These are phyloP conservation scores for Ramalina intermedia DNA, from an alignment of 495 filamentous ascomycete genomes.

Conservation along the genomic window DNA sequence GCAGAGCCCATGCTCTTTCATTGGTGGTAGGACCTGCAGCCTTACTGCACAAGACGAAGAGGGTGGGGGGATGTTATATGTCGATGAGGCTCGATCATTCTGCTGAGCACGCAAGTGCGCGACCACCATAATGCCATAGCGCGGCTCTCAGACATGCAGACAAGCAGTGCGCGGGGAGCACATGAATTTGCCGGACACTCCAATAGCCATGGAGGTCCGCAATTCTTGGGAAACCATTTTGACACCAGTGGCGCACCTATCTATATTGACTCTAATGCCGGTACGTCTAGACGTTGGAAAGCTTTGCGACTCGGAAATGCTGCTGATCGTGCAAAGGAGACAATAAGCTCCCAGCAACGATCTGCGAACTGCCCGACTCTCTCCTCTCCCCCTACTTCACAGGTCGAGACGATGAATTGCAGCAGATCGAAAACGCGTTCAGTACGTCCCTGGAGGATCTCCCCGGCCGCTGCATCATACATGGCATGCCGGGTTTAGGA, in stretches of 20 bases:
- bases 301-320: neutral
- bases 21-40: neutral
- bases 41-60: no score
- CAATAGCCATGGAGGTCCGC: conserved; percentile 7
- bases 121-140: neutral
- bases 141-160: conserved; percentile 1
- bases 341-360: neutral
- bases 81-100: conserved; percentile 1
- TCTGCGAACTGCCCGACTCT: conserved; percentile 5
- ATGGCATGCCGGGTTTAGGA: conserved; percentile 7
- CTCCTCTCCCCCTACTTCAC: conserved; percentile 8
- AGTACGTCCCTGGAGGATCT: neutral
- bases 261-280: conserved; percentile 1
- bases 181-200: conserved; percentile 1
- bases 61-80: no score
- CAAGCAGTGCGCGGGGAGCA: neutral
- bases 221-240: conserved; percentile 7
- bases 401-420: conserved; percentile 3
- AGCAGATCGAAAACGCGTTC: conserved; percentile 4
- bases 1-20: neutral
- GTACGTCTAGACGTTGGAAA: conserved; percentile 1
- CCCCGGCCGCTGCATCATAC: neutral
- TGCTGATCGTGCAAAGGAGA: conserved; percentile 3
- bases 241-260: conserved; percentile 2
- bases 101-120: neutral